phyloP scores from a whole-genome alignment of 306 rosid genomes.

The Casuarina equisetifolia region DNA sequence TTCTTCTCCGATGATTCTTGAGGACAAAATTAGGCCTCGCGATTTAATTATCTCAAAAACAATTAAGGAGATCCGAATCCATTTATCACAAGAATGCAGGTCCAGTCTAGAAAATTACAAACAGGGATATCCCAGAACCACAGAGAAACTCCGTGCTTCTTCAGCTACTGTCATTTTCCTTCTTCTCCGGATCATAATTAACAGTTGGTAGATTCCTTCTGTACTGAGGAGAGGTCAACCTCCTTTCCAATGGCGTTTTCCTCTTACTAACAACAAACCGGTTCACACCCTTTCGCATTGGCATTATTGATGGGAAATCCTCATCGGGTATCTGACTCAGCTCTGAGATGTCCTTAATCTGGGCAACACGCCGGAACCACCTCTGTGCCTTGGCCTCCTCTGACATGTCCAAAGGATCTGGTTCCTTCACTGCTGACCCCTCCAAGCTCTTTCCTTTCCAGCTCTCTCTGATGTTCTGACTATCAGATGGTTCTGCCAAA shows the following conservation, averaged over 20 bases:
- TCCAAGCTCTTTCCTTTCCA: conserved; percentile 92
- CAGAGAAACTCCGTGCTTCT: background rate
- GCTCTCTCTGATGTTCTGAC: conserved; percentile 38
- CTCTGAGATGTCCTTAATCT: conserved; percentile 93
- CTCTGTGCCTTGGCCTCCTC: conserved; percentile 99
- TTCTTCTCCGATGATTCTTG: background rate
- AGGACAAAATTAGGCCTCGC: conserved; percentile 20
- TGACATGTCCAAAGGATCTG: conserved; percentile 93
- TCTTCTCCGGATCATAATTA: conserved; percentile 67
- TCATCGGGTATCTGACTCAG: conserved; percentile 97
- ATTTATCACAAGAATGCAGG: no score
- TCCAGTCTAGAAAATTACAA: no score
- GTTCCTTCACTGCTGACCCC: conserved; percentile 93
- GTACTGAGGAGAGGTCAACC: conserved; percentile 92
- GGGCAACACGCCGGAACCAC: conserved; percentile 96
- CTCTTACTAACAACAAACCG: conserved; percentile 98
- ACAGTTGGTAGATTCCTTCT: conserved; percentile 79
- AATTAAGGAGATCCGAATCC: no score
- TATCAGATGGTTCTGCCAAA: conserved; percentile 36
- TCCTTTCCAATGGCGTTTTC: conserved; percentile 93
- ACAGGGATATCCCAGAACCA: background rate
- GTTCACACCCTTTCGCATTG: conserved; percentile 98
- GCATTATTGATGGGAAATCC: conserved; percentile 99
- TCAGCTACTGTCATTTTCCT: conserved; percentile 60
- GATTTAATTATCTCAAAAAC: background rate